Evolutionary conservation across 169 alveolate species (phyloP), one percentile per base, ranked within the genome.

Genomic region (Eimeria necatrix): DNA sequence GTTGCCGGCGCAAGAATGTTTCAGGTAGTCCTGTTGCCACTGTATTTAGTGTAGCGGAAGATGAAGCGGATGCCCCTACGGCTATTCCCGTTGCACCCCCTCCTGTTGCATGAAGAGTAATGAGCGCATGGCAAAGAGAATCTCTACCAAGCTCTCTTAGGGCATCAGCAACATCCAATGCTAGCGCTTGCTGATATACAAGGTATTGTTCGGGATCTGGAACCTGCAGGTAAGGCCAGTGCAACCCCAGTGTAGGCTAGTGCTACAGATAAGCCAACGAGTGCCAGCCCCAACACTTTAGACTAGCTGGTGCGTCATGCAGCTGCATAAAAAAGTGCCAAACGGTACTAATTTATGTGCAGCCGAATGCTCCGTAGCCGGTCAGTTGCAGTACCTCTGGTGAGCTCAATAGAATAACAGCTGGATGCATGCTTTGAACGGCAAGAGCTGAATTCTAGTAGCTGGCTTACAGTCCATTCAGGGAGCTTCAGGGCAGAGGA

Each of bases 131-230:
- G 52, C 93, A 85, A 22, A 85, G 18, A 41, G 93, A 85, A 22
- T 85, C 93, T 14, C 93, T 85, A 41, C 59, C 93, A 18, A 85
- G 78, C 93, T 85, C 93, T 49, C 81, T 60, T n/a, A 85, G 61
- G 24, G 93, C 93, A n/a, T 61, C 81, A 85, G 93, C 93, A 46
- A 85, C 93, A 61, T 85, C 93, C 14, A 53, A 59, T 0, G 93
- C 41, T 81, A 85, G 32, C 60, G 93, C 93, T 52, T 61, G 93
- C 76, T 85, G 93, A 60, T 85, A 85, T 51, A 61, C 24, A 85
- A 85, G 93, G 26, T 61, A 85, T 56, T 85, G 61, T 7, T 85
- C 93, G 49, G 93, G 93, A 32, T 85, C 80, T 48, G 93, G 93
- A 9, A 85, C 24, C 93, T 85, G 93, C 73, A 10, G 24, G 59